These are phyloP conservation scores for Alternaria solani DNA, from an alignment of 2,329 filamentous ascomycete species.

Conservation along the genomic window DNA sequence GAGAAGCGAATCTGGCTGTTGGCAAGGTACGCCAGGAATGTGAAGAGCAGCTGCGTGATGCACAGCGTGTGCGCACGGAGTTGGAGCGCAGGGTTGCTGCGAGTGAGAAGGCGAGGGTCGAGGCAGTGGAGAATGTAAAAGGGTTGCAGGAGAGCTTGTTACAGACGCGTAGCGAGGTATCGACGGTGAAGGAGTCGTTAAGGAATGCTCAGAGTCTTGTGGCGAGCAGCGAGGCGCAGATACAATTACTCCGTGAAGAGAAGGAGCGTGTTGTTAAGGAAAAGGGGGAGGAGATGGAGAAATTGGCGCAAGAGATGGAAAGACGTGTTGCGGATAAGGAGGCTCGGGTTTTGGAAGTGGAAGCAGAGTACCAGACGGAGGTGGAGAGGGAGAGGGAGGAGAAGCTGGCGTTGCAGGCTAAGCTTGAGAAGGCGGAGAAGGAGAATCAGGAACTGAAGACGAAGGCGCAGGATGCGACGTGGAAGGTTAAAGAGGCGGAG, in stretches of 20 bases:
- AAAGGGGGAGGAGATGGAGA: conserved; percentile 4
- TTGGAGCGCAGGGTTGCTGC: conserved; percentile 38
- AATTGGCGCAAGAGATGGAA: conserved; percentile 21
- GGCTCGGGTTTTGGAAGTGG: conserved; percentile 36
- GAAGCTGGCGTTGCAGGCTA: conserved; percentile 21
- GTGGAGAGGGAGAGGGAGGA: too few relatives aligned
- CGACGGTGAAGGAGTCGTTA: conserved; percentile 31
- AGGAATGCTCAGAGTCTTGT: conserved; percentile 35
- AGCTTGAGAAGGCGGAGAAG: conserved; percentile 22
- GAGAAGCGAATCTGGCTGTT: conserved; percentile 37
- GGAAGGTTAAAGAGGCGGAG: conserved; percentile 57
- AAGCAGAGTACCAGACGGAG: neutral
- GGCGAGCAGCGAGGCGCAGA: conserved; percentile 37
- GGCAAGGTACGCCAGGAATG: conserved; percentile 45
- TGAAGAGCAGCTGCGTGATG: conserved; percentile 43
- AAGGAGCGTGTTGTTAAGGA: conserved; percentile 4
- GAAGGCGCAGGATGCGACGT: conserved; percentile 54
- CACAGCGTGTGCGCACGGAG: conserved; percentile 33
- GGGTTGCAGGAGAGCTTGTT: conserved; percentile 38
- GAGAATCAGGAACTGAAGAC: conserved; percentile 41
- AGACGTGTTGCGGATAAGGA: neutral
- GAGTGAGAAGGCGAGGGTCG: conserved; percentile 37
- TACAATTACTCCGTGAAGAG: conserved; percentile 52
- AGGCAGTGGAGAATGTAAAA: conserved; percentile 38
- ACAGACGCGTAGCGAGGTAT: conserved; percentile 37